phyloP scores from a whole-genome alignment of 1,139 yeast species.

The Geotrichum bryndzae region DNA sequence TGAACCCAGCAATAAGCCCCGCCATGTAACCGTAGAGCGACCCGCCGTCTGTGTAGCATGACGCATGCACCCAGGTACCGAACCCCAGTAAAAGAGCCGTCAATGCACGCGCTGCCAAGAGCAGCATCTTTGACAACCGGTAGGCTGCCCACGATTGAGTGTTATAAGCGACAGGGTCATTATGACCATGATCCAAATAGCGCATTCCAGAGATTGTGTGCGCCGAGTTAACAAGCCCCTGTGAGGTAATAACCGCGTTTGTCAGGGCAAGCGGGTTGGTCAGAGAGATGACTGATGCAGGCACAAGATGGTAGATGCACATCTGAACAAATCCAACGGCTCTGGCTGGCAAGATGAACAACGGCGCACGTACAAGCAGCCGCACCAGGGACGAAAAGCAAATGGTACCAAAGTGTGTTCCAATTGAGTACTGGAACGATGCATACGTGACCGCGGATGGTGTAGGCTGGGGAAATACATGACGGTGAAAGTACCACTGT shows the following conservation, averaged over 20 bases:
- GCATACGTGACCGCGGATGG: slow-evolving; percentile 26
- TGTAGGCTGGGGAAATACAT: slow-evolving; percentile 25
- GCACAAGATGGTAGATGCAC: slow-evolving; percentile 27
- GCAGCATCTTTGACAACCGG: slow-evolving; percentile 36
- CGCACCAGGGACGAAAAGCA: slow-evolving; percentile 34
- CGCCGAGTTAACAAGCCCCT: slow-evolving; percentile 33
- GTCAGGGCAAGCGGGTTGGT: slow-evolving; percentile 38
- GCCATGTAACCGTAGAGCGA: slow-evolving; percentile 39
- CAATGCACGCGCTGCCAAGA: slow-evolving; percentile 37
- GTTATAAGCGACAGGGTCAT: slow-evolving; percentile 13
- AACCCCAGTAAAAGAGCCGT: slow-evolving; percentile 37
- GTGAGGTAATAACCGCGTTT: slow-evolving; percentile 35
- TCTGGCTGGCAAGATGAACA: slow-evolving; percentile 35
- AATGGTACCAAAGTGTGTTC: slow-evolving; percentile 38
- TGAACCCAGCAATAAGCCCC: slow-evolving; percentile 38
- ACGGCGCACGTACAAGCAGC: slow-evolving; percentile 35
- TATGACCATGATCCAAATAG: slow-evolving; percentile 21
- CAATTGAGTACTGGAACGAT: slow-evolving; percentile 29
- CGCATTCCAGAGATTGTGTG: slow-evolving; percentile 27
- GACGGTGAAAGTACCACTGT: slow-evolving; percentile 39
- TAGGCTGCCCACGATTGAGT: slow-evolving; percentile 32
- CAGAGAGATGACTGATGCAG: slow-evolving; percentile 31
- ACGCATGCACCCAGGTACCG: slow-evolving; percentile 40
- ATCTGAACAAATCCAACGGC: slow-evolving; percentile 27
- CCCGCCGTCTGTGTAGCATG: slow-evolving; percentile 31